Evolutionary conservation across 768 basidiomycete genomes (phyloP).

Genomic region (Suillus placidus): DNA sequence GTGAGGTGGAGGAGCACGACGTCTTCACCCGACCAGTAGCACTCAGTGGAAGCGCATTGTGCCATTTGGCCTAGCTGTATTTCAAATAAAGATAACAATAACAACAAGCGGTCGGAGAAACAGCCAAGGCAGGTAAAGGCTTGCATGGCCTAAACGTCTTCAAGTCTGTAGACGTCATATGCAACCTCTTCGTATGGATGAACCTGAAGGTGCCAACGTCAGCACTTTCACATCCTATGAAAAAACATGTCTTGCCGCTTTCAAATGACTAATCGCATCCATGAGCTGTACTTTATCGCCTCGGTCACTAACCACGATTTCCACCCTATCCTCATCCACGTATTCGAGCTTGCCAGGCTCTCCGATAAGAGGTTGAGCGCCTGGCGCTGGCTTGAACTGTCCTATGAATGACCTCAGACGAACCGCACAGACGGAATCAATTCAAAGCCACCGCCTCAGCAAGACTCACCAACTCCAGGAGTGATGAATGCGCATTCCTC

Average conservation of each 20-base stretch:
- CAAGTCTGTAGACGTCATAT: conserved; percentile 56
- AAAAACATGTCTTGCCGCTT: conserved; percentile 41
- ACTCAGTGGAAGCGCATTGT: neutral
- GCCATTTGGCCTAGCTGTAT: neutral
- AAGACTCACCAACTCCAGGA: conserved; percentile 51
- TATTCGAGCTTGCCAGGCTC: conserved; percentile 43
- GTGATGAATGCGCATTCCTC: conserved; percentile 57
- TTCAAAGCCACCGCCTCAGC: neutral
- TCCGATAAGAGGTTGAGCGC: conserved; percentile 51
- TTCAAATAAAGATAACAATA: neutral
- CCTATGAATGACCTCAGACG: conserved; percentile 31
- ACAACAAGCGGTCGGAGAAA: conserved; percentile 1
- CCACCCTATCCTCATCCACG: conserved; percentile 58
- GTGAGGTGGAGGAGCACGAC: neutral
- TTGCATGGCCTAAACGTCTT: conserved; percentile 39
- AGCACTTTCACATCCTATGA: conserved; percentile 6
- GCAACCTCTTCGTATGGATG: conserved; percentile 63
- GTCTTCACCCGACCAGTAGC: conserved; percentile 4
- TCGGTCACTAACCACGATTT: conserved; percentile 48
- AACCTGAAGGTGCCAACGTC: conserved; percentile 33
- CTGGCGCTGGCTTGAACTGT: conserved; percentile 46
- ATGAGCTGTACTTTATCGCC: conserved; percentile 39
- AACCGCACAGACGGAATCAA: neutral
- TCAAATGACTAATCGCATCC: conserved; percentile 46
- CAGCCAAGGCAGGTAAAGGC: neutral